A percentile compares a stretch with the other conserved stretches of the same genome.
phyloP scores from a whole-genome alignment of 2,329 filamentous ascomycete species.

The Hypoxylon sp. region DNA sequence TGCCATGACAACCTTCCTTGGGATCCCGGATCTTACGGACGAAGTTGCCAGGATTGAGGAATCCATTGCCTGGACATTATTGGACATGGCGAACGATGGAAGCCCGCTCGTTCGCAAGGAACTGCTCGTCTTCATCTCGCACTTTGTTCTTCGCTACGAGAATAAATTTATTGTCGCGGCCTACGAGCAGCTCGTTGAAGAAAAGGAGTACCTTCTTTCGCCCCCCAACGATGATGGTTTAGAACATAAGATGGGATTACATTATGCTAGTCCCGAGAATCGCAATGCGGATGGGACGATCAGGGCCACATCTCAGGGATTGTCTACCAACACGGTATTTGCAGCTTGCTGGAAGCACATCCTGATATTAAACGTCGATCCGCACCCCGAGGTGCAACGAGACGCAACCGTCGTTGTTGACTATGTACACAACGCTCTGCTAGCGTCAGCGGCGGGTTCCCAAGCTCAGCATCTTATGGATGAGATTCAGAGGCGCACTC shows the following conservation, averaged over 20 bases:
- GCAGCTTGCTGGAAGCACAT: constrained; percentile 95
- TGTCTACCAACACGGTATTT: constrained; percentile 90
- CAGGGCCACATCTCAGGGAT: constrained; percentile 66
- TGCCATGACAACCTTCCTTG: constrained; percentile 92
- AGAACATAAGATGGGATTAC: constrained; percentile 71
- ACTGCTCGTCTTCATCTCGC: constrained; percentile 91
- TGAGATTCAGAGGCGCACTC: constrained; percentile 71
- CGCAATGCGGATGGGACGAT: constrained; percentile 69
- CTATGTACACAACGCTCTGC: constrained; percentile 80
- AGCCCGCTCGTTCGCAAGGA: constrained; percentile 95
- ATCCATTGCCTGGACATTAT: constrained; percentile 85
- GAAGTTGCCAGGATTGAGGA: constrained; percentile 93
- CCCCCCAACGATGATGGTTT: constrained; percentile 67
- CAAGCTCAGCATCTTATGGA: constrained; percentile 79
- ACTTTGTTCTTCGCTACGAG: constrained; percentile 89
- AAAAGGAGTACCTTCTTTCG: constrained; percentile 75
- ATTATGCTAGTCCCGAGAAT: constrained; percentile 68
- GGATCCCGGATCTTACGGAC: constrained; percentile 91
- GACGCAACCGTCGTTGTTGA: constrained; percentile 89
- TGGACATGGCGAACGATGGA: constrained; percentile 93
- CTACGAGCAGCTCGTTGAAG: constrained; percentile 89
- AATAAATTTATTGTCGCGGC: constrained; percentile 92
- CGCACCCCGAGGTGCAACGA: constrained; percentile 90
- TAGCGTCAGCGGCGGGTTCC: constrained; percentile 80
- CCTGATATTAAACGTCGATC: constrained; percentile 90